Evolutionary conservation across 1,139 yeast genomes (phyloP).

Genomic region (Sugiyamaella pinicola): DNA sequence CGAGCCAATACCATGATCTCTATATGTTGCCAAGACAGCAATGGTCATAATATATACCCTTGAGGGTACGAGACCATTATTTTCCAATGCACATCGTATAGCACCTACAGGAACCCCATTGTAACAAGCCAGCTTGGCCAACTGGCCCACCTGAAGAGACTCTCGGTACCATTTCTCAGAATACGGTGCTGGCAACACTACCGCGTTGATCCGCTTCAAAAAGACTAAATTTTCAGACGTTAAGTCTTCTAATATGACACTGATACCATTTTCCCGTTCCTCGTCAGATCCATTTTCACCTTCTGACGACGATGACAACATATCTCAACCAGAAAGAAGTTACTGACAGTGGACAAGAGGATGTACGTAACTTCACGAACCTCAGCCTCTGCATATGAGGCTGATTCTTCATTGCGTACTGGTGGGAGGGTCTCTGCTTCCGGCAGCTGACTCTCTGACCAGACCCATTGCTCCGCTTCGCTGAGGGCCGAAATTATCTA

Average conservation of each 20-base stretch:
- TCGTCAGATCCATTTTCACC: neutral
- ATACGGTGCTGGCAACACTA: conserved; percentile 50
- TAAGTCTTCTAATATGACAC: conserved; percentile 47
- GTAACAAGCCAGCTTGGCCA: conserved; percentile 51
- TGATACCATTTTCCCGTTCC: neutral
- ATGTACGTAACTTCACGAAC: neutral
- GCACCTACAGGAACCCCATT: conserved; percentile 76
- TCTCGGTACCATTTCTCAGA: conserved; percentile 54
- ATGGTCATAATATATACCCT: conserved; percentile 62
- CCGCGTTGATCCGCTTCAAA: conserved; percentile 51
- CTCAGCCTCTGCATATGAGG: neutral
- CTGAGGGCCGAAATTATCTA: too few species aligned
- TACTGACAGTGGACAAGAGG: neutral
- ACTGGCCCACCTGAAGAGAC: conserved; percentile 43
- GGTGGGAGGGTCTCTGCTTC: too few species aligned
- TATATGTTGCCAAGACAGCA: conserved; percentile 65
- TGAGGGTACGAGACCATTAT: conserved; percentile 33
- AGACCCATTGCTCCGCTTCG: too few species aligned
- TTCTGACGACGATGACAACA: neutral
- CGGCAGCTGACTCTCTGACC: too few species aligned
- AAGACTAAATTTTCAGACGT: conserved; percentile 54
- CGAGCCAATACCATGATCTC: conserved; percentile 63
- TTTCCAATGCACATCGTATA: conserved; percentile 50
- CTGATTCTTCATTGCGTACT: neutral
- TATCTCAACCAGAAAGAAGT: neutral